phyloP scores from a whole-genome alignment of 2,329 filamentous ascomycete species.

The Graphium sp. region DNA sequence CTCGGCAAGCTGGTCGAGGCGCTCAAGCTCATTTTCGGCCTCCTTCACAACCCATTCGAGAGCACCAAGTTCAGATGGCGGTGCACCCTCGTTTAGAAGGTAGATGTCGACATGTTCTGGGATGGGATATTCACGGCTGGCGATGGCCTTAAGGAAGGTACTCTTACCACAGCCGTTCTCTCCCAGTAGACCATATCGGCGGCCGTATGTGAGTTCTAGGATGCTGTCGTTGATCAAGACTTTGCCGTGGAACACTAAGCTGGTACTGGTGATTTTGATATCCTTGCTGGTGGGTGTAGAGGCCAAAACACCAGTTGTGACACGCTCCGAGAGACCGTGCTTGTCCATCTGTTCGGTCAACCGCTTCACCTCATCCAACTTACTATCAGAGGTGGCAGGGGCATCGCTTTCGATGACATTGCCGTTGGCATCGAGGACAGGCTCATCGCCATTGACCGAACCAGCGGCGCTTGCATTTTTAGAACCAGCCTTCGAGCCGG shows the following conservation, averaged over 20 bases:
- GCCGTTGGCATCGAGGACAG: conserved; percentile 47
- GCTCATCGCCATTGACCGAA: conserved; percentile 55
- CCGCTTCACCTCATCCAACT: conserved; percentile 70
- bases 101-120: conserved; percentile 97
- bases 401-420: conserved; percentile 37
- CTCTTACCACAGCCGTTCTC: conserved; percentile 99
- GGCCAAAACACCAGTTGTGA: conserved; percentile 90
- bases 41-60: conserved; percentile 95
- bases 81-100: conserved; percentile 91
- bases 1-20: conserved; percentile 78
- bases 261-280: conserved; percentile 90
- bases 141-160: conserved; percentile 91
- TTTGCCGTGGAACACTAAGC: conserved; percentile 92
- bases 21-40: conserved; percentile 82
- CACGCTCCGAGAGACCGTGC: conserved; percentile 88
- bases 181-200: conserved; percentile 85
- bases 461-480: conserved; percentile 37
- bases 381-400: conserved; percentile 53
- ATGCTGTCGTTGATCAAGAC: conserved; percentile 90
- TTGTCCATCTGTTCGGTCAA: conserved; percentile 89
- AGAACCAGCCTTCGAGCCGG: conserved; percentile 54
- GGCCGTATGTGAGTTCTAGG: conserved; percentile 81
- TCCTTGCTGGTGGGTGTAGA: conserved; percentile 77
- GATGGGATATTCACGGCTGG: conserved; percentile 84
- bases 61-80: conserved; percentile 73